Conservation (phyloP, 2,329 filamentous ascomycete species). For the Botryotinia globosa region DNA sequence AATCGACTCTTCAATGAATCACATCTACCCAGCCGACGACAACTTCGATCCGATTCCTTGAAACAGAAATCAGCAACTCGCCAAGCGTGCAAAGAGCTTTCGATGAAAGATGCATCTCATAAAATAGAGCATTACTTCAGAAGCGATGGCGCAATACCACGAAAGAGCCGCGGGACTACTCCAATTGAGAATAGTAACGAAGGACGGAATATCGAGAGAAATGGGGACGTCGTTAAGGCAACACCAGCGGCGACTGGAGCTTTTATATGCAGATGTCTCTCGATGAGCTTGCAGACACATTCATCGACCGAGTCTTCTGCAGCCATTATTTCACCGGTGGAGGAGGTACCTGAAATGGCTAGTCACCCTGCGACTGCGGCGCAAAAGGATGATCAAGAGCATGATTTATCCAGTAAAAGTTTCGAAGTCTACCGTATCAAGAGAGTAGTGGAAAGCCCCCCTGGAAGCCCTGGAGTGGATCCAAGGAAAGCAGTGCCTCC, state of each 20-base stretch:
- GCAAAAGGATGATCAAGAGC: conserved; percentile 20
- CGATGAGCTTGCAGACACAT: conserved; percentile 38
- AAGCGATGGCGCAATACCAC: conserved; percentile 32
- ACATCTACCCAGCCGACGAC: conserved; percentile 51
- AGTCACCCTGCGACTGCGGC: conserved; percentile 22
- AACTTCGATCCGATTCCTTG: conserved; percentile 45
- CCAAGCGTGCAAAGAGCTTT: conserved; percentile 29
- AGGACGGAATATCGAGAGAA: conserved; percentile 22
- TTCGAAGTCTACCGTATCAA: conserved; percentile 33
- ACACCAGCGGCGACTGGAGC: conserved; percentile 20
- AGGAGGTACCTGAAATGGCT: conserved; percentile 30
- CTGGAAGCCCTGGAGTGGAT: conserved; percentile 37
- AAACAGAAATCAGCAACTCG: conserved; percentile 41
- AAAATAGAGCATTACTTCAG: conserved; percentile 28
- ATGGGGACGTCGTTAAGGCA: conserved; percentile 21
- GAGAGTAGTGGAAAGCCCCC: conserved; percentile 31
- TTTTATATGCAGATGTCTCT: conserved; percentile 31
- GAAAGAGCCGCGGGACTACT: conserved; percentile 32
- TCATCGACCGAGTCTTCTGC: conserved; percentile 29
- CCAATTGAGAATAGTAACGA: conserved; percentile 29
- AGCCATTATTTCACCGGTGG: conserved; percentile 30
- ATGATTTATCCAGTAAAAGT: conserved; percentile 22
- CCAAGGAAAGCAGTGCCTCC: conserved; percentile 37
- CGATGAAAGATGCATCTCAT: conserved; percentile 24
- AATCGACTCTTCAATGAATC: conserved; percentile 51